Conservation (phyloP, 2,329 filamentous ascomycete species). For the Cercospora sp. region DNA sequence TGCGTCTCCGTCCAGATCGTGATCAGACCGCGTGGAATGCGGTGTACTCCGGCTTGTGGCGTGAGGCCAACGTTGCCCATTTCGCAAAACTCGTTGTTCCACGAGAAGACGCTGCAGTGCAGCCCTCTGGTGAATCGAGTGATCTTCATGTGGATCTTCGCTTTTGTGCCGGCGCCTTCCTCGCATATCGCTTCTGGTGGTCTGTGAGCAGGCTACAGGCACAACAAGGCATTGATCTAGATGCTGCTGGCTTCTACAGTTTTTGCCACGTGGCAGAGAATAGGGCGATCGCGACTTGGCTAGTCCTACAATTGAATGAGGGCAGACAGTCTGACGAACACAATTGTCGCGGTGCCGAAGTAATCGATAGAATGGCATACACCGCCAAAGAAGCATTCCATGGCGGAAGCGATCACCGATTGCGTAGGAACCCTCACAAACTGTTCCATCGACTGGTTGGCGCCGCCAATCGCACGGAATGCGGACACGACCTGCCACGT, state of each 20-base stretch:
- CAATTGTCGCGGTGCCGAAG: background rate
- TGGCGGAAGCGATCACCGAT: background rate
- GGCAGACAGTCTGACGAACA: background rate
- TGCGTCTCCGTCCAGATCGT: conserved; percentile 25
- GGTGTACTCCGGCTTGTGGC: conserved; percentile 32
- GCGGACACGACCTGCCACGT: conserved; percentile 24
- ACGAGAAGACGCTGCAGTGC: background rate
- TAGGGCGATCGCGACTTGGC: conserved; percentile 34
- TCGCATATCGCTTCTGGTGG: conserved; percentile 28
- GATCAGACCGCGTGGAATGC: conserved; percentile 31
- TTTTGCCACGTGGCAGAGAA: conserved; percentile 40
- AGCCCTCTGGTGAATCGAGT: background rate
- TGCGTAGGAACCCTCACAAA: background rate
- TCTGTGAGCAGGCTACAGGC: conserved; percentile 22
- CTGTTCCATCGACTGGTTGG: background rate
- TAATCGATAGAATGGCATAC: background rate
- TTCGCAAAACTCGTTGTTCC: background rate
- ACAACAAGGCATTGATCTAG: conserved; percentile 36
- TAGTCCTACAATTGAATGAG: conserved; percentile 7
- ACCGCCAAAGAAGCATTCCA: background rate
- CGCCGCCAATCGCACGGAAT: background rate
- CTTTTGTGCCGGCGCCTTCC: conserved; percentile 22
- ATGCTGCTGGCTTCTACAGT: conserved; percentile 34
- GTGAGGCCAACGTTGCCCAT: conserved; percentile 18
- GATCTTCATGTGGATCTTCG: background rate